Base-by-base conservation (phyloP, 192 early-diverging fungal genomes). In the Coemansia sp. region DNA sequence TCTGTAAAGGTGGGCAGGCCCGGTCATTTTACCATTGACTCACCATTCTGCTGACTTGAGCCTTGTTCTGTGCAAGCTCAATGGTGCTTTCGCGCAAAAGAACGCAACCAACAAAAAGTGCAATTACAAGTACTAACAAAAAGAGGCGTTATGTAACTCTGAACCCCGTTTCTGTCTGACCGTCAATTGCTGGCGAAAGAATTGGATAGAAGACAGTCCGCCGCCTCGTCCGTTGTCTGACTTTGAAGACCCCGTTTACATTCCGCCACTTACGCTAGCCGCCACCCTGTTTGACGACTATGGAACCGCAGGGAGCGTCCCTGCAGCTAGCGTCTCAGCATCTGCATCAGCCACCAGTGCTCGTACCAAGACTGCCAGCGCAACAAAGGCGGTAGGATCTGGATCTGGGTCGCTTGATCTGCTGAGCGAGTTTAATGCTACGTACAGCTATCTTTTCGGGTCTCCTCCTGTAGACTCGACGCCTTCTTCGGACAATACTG, bases 231-330 rank as follows among this genome's bases (percentile, higher is more conserved):
- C 72, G 23, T 62, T 80, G 58, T 62, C 77, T 1, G 32, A 62
- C 62, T 80, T 74, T 58, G 77, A 80, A 25, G 77, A 80, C 43
- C 77, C 77, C 5, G 60, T 69, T 49, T 80, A 80, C 72, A 75
- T 80, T 10, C 77, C 77, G 19, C 77, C 77, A 17, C 77, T 75
- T n/a, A 80, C 77, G 15, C 64, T 80, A 29, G 67, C 72, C 9
- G 65, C 68, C 48, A 75, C 77, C 14, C 68, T 80, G 59, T 60
- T 70, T 39, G 72, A 80, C 52, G 77, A 80, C 25, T 80, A 80
- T 22, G 63, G 68, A 35, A 58, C 58, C 48, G 48, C 67, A 17
- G 60, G 68, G 32, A 65, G 47, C 43, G 39, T 49, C 55, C 29
- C 61, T 23, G 32, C 56, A 5, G 41, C 64, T 24, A 32, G 7